A percentile compares a stretch with the other conserved stretches of the same genome.
Evolutionary conservation across 208 protist genomes (phyloP).

Genomic region (Leishmania guyanensis): DNA sequence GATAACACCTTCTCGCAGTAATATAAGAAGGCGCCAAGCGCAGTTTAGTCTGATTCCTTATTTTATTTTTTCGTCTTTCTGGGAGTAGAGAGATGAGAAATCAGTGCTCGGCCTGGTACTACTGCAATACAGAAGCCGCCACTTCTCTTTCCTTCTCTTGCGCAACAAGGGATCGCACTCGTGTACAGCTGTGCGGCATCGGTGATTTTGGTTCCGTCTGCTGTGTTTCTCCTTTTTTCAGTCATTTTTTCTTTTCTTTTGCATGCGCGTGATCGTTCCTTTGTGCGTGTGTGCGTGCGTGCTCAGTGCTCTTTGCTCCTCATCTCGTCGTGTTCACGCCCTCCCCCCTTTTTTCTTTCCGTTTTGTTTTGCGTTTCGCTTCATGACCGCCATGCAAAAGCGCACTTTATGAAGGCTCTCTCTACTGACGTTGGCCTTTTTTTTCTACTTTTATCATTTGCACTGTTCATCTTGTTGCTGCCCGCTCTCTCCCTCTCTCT

Average conservation of each 20-base stretch:
- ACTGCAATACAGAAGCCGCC: background rate
- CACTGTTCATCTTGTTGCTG: background rate
- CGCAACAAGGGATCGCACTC: background rate
- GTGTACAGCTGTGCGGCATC: background rate
- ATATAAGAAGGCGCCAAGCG: background rate
- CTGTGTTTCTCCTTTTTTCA: constrained; percentile 10
- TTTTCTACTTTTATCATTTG: background rate
- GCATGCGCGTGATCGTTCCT: background rate
- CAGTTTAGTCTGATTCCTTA: background rate
- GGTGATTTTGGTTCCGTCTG: background rate
- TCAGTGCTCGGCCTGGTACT: background rate
- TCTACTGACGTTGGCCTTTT: background rate
- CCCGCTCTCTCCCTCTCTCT: background rate
- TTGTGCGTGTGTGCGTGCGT: background rate
- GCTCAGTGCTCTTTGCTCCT: background rate
- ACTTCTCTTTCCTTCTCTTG: background rate
- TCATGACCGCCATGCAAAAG: background rate
- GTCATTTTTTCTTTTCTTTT: constrained; percentile 4
- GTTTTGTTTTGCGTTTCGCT: background rate
- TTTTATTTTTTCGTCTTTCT: too few species aligned
- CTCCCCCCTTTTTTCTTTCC: background rate
- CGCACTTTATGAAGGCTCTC: background rate
- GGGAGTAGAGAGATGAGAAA: background rate
- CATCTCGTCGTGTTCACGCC: background rate
- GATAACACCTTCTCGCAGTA: background rate